Conservation (phyloP, 306 rosid genomes). For the Lagenaria siceraria region DNA sequence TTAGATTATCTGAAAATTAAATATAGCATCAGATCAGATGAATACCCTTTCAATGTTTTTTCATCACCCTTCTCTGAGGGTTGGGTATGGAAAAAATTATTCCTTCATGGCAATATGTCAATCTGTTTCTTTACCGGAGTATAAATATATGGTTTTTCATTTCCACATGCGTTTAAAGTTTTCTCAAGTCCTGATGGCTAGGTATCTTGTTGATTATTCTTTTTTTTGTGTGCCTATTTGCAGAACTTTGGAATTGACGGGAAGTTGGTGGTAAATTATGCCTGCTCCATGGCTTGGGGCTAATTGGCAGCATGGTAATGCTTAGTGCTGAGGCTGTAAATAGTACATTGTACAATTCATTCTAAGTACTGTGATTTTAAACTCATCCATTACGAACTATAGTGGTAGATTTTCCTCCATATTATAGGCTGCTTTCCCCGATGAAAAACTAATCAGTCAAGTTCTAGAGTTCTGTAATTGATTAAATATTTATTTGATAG, state of each 20-base stretch:
- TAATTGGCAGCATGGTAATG: conserved; percentile 21
- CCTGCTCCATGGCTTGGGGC: conserved; percentile 98
- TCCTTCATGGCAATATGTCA: neutral
- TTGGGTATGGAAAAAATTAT: neutral
- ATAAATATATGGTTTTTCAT: neutral
- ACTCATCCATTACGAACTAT: neutral
- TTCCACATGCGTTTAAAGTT: neutral
- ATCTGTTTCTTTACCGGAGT: neutral
- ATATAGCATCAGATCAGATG: neutral
- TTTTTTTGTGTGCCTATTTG: conserved; percentile 8
- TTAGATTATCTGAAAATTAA: neutral
- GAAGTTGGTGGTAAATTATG: conserved; percentile 73
- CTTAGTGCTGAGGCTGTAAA: neutral
- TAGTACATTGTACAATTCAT: neutral
- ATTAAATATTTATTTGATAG: neutral
- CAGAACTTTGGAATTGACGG: conserved; percentile 97
- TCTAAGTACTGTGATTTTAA: neutral
- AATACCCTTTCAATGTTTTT: neutral
- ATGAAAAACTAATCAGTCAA: neutral
- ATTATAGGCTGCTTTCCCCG: neutral
- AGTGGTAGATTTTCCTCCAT: neutral
- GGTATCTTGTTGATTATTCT: neutral
- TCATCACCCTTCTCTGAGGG: neutral
- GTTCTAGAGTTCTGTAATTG: neutral
- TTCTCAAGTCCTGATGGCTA: neutral